Evolutionary conservation across 768 basidiomycete genomes (phyloP).

Genomic region (Mycena chlorophos): DNA sequence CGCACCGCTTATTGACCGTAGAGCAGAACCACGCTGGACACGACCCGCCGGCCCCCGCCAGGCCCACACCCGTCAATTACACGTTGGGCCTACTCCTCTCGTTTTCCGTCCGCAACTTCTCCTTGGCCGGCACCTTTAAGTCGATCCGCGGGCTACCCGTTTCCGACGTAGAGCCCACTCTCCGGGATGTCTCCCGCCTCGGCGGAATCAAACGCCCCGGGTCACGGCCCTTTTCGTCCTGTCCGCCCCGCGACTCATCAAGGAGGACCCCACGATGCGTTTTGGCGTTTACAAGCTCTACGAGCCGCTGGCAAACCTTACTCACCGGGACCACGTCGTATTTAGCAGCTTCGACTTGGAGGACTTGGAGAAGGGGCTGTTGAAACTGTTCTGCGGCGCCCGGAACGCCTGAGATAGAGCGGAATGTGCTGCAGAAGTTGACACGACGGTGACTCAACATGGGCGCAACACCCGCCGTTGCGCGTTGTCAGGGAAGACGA

Average conservation of each 20-base stretch:
- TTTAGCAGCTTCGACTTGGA: slow-evolving; percentile 62
- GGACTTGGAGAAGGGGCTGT: slow-evolving; percentile 51
- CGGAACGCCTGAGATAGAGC: slow-evolving; percentile 46
- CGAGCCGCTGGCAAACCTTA: slow-evolving; percentile 58
- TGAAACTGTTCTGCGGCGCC: slow-evolving; percentile 45
- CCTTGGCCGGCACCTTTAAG: slow-evolving; percentile 55
- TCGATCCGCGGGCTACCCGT: slow-evolving; percentile 37
- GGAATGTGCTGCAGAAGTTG: slow-evolving; percentile 59
- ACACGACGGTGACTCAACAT: slow-evolving; percentile 72
- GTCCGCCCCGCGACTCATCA: slow-evolving; percentile 37
- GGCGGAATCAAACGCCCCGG: slow-evolving; percentile 58
- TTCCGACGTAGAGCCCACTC: slow-evolving; percentile 41
- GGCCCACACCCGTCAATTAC: slow-evolving; percentile 48
- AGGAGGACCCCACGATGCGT: slow-evolving; percentile 43
- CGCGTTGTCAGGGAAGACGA: slow-evolving; percentile 51
- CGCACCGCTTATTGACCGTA: no score
- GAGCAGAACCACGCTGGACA: slow-evolving; percentile 70
- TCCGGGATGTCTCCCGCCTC: slow-evolving; percentile 45
- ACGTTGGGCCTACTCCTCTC: slow-evolving; percentile 69
- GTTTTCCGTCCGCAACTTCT: slow-evolving; percentile 66
- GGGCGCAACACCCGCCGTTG: slow-evolving; percentile 66
- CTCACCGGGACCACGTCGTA: slow-evolving; percentile 70
- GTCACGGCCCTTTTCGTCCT: slow-evolving; percentile 64
- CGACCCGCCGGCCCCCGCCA: slow-evolving; percentile 58
- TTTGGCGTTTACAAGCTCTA: slow-evolving; percentile 59